Evolutionary conservation across 2,329 filamentous ascomycete species (phyloP), one percentile per base, ranked within the genome.

Genomic region (Colletotrichum sp.): DNA sequence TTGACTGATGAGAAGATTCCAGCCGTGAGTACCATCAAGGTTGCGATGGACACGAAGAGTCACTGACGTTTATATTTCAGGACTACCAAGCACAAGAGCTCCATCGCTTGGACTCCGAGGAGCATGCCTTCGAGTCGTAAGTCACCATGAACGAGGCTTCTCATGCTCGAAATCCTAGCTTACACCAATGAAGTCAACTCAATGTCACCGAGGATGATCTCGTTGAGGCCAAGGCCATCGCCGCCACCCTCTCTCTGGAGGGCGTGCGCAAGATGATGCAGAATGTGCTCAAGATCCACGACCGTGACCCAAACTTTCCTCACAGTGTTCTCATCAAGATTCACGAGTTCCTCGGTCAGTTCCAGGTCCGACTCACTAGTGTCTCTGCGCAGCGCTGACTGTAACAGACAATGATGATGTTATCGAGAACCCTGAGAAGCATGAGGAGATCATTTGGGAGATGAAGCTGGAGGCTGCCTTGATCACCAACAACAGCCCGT

Each of bases 381-480:
- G 4, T 32, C 59, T n/a, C 18, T 30, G 7, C 18, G 5, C 21
- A 8, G 5, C 24, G 44, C 66, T 75, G n/a, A 76, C 8, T 30
- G n/a, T 21, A 63, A 15, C n/a, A 68, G 80, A 78, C 32, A 80
- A 81, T 49, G 76, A 79, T 3, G 60, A 78, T 26, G 71, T 87
- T 36, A 84, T 85, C 68, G 79, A 81, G 69, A 83, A 87, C 32
- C 88, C 88, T 21, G 86, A 89, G 55, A 86, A 88, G 77, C 84
- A 90, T 76, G 83, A 86, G 75, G 84, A 87, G 13, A 80, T 90
- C 26, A 89, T 90, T 63, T 84, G 87, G 69, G 88, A 90, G 81
- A 90, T 91, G 87, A 90, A 90, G 80, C 83, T 90, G 26, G 88
- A 91, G 81, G 88, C 88, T 2, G 89, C 89, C 5, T 84, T 91